Base-by-base conservation (phyloP, 805 yeast species). In the Kuraishia ogatae region DNA sequence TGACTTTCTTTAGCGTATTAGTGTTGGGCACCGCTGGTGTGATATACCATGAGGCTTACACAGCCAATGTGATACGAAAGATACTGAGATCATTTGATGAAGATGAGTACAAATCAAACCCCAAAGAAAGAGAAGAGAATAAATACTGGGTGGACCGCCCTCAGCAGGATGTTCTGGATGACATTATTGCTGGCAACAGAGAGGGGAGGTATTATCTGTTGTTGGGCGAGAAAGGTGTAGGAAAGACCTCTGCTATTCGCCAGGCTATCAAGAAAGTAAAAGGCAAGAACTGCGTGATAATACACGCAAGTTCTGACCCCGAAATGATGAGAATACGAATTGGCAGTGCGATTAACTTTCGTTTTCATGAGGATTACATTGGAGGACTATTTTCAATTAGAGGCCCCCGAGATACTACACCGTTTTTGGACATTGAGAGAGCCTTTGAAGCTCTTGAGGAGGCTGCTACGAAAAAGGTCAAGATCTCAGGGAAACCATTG, bases 201-300 rank as follows among this genome's bases (percentile, higher is more conserved):
- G 69, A 68, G 5, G 96, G 96, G 0, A 67, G 93, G 19, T 89
- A 88, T 68, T 85, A 81, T 63, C 70, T 89, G 51, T 64, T 89
- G 11, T 79, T 89, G 48, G 96, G 96, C 29, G 96, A 88, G 65
- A 88, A 89, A 65, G 96, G 96, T 1, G 88, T 94, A 0, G 96
- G 96, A 1, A 88, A 88, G 64, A 84, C 91, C 0, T 84, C 93
- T 0, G 77, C 89, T 73, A 75, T 89, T 17, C 68, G 86, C 61
- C 90, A 88, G 59, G 79, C 90, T 2, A 80, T 89, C 74, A 78
- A 82, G 56, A 79, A 83, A 59, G 81, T 80, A 1, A 71, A 77
- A 46, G 89, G 92, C 0, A 67, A 70, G 53, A 81, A 84, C 61
- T 88, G 89, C 52, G 80, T 89, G 0, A 76, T 85, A 52, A 71